Percentiles rank a stretch among this genome's conserved stretches.
Evolutionary conservation across 2,329 filamentous ascomycete genomes (phyloP).

Genomic region (Cladosporium sp.): DNA sequence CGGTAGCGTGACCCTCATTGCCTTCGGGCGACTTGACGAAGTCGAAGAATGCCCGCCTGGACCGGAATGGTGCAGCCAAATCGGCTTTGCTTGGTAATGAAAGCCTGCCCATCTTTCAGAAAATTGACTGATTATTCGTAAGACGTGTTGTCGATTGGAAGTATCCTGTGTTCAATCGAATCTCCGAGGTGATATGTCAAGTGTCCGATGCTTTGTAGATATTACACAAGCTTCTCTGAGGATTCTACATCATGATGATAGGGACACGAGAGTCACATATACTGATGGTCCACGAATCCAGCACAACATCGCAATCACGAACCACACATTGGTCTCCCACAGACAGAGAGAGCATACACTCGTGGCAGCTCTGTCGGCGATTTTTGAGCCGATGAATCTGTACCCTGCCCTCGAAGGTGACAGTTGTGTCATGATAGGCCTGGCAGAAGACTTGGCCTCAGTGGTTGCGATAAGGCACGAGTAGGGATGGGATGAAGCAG

Average conservation of each 20-base stretch:
- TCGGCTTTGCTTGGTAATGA: conserved; percentile 6
- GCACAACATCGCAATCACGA: background rate
- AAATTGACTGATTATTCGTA: background rate
- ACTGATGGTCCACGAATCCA: background rate
- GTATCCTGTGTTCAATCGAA: background rate
- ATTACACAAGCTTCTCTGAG: too few relatives aligned
- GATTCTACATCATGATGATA: background rate
- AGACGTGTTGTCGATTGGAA: background rate
- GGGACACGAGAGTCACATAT: background rate
- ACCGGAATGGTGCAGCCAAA: conserved; percentile 10
- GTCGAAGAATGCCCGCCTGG: conserved; percentile 8
- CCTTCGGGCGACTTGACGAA: conserved; percentile 13
- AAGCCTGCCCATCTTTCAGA: conserved; percentile 5
- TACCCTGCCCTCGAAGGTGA: background rate
- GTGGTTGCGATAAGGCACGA: background rate
- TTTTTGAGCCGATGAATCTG: conserved; percentile 1
- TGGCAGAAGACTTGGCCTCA: background rate
- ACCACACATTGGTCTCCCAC: background rate
- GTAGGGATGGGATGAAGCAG: background rate
- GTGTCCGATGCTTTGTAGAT: too few relatives aligned
- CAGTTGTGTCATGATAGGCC: background rate
- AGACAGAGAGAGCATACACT: background rate
- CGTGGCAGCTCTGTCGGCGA: conserved; percentile 1
- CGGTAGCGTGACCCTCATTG: conserved; percentile 13
- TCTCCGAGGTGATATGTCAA: background rate